Evolutionary conservation across 306 rosid genomes (phyloP).

Genomic region (Vigna mungo): DNA sequence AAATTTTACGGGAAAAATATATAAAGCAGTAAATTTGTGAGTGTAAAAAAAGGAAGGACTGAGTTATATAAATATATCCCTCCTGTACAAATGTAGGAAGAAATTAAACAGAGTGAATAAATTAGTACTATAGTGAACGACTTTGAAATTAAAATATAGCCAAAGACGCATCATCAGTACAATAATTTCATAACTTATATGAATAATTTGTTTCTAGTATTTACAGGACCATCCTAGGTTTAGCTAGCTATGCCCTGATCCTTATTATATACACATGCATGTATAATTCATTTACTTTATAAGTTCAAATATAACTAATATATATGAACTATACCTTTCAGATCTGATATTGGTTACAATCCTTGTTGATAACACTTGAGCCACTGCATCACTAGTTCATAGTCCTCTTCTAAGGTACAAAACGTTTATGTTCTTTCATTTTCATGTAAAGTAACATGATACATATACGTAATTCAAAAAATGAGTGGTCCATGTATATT

Average conservation of each 20-base stretch:
- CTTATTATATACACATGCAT: neutral
- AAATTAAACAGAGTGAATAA: neutral
- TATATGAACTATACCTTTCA: slow-evolving; percentile 20
- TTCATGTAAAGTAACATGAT: slow-evolving; percentile 22
- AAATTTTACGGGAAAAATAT: too few species aligned
- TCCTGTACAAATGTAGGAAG: neutral
- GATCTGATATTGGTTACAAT: slow-evolving; percentile 25
- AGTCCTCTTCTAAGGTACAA: slow-evolving; percentile 14
- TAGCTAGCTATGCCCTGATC: slow-evolving; percentile 31
- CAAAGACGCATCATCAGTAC: neutral
- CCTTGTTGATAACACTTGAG: slow-evolving; percentile 14
- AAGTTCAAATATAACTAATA: neutral
- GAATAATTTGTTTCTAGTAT: neutral
- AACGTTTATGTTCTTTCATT: slow-evolving; percentile 29
- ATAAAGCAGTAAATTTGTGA: too few species aligned
- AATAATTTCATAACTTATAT: slow-evolving; percentile 4
- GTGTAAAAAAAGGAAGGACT: too few species aligned
- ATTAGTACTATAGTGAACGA: neutral
- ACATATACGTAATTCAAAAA: neutral
- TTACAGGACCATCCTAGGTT: slow-evolving; percentile 43
- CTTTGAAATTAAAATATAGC: neutral
- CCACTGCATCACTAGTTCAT: slow-evolving; percentile 11
- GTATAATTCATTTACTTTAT: neutral
- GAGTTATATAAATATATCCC: too few species aligned
- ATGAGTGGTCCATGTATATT: slow-evolving; percentile 26